Evolutionary conservation across 768 basidiomycete genomes (phyloP).

Genomic region (Rhodotorula babjevae): DNA sequence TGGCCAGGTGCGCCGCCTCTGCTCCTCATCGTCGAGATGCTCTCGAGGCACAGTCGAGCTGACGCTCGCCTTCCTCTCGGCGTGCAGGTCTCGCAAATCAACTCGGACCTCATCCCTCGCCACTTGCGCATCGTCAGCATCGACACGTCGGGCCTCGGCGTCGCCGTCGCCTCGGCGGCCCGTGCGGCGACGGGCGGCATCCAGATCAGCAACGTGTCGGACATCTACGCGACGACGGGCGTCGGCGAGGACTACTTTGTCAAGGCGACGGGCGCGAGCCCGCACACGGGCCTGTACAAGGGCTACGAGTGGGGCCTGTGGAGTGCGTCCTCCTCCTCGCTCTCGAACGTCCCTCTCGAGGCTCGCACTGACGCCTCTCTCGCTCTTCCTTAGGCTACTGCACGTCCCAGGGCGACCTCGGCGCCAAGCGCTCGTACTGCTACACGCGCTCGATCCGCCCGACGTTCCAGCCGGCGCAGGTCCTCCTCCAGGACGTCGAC

Average conservation of each 20-base stretch:
- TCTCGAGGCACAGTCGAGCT: too few relatives aligned
- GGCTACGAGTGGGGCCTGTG: conserved; percentile 30
- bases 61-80: neutral
- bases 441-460: conserved; percentile 9
- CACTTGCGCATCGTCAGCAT: conserved; percentile 37
- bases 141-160: conserved; percentile 33
- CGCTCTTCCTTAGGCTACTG: conserved; percentile 6
- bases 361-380: neutral
- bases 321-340: conserved; percentile 10
- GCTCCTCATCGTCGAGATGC: neutral
- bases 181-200: neutral
- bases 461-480: conserved; percentile 20
- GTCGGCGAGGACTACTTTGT: conserved; percentile 8
- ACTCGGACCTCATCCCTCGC: conserved; percentile 29
- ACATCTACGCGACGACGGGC: neutral
- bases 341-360: too few relatives aligned
- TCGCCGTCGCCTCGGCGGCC: conserved; percentile 6
- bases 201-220: conserved; percentile 5
- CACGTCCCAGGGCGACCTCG: conserved; percentile 24
- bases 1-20: conserved; percentile 5
- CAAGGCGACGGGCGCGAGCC: neutral
- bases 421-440: conserved; percentile 28
- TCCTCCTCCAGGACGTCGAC: conserved; percentile 19
- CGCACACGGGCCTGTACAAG: conserved; percentile 16
- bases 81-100: conserved; percentile 36